These are phyloP conservation scores for Oryza meyeriana DNA, from an alignment of 176 grass and related monocot genomes.

Conservation along the genomic window DNA sequence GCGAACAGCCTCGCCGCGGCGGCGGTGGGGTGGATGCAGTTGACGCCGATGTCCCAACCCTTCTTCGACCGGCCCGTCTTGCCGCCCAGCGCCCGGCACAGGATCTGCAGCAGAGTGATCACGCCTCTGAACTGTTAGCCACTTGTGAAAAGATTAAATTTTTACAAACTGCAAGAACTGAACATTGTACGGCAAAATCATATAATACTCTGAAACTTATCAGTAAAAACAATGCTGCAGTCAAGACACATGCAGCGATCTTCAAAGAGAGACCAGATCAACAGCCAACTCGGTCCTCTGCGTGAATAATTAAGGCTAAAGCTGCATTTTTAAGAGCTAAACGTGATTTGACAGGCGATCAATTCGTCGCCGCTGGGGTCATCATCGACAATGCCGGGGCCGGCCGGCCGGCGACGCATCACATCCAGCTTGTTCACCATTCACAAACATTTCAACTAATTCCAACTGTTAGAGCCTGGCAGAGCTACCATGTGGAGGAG, in stretches of 20 bases:
- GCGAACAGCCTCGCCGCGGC: constrained; percentile 56
- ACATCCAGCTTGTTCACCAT: neutral
- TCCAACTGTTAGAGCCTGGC: neutral
- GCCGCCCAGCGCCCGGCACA: constrained; percentile 77
- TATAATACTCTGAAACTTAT: neutral
- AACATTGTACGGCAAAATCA: too few relatives aligned
- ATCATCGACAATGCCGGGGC: neutral
- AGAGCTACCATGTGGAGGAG: neutral
- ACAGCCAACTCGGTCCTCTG: neutral
- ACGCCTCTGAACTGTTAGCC: neutral
- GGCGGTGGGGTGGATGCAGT: constrained; percentile 77
- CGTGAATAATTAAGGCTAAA: neutral
- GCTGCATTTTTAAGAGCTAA: neutral
- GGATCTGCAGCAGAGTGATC: constrained; percentile 35
- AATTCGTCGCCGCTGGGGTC: neutral
- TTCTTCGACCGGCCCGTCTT: constrained; percentile 58
- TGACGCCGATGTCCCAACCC: constrained; percentile 88
- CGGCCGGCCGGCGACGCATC: neutral
- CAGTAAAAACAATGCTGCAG: neutral
- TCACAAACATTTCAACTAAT: neutral
- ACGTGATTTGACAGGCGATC: neutral
- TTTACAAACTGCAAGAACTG: neutral
- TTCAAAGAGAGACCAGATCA: neutral
- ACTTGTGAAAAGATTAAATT: neutral
- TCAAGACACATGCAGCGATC: neutral